These are phyloP conservation scores for Solanum tacnaense DNA, from an alignment of 257 asterid species.

Conservation along the genomic window DNA sequence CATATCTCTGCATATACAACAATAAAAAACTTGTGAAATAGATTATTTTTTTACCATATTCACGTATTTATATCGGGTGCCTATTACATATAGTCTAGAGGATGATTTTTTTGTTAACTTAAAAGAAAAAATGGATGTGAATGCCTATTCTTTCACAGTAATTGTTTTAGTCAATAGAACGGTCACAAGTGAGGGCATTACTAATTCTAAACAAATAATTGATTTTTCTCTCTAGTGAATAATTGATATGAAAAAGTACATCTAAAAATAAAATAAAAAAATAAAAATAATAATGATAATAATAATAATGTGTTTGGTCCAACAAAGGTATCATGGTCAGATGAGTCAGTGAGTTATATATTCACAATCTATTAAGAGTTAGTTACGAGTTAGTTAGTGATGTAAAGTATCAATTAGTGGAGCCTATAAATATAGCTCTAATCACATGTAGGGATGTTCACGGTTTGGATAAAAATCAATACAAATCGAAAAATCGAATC, in stretches of 20 bases:
- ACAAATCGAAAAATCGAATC: too few species aligned
- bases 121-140: not conserved
- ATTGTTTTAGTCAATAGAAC: not conserved
- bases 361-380: too few species aligned
- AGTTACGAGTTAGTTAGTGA: too few species aligned
- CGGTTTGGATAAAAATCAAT: too few species aligned
- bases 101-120: not conserved
- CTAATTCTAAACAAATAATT: not conserved
- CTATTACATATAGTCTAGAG: not conserved
- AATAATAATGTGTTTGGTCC: too few species aligned
- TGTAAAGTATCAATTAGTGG: not conserved
- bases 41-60: not conserved
- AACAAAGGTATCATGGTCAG: too few species aligned
- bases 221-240: not conserved
- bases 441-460: not conserved
- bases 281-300: too few species aligned
- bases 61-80: not conserved
- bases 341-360: too few species aligned
- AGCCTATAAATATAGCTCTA: not conserved
- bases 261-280: too few species aligned
- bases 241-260: not conserved
- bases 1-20: constrained; percentile 46
- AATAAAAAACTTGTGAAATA: constrained; percentile 18
- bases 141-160: not conserved
- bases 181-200: not conserved